Conservation (phyloP, 257 asterid species). For the Perilla frutescens region DNA sequence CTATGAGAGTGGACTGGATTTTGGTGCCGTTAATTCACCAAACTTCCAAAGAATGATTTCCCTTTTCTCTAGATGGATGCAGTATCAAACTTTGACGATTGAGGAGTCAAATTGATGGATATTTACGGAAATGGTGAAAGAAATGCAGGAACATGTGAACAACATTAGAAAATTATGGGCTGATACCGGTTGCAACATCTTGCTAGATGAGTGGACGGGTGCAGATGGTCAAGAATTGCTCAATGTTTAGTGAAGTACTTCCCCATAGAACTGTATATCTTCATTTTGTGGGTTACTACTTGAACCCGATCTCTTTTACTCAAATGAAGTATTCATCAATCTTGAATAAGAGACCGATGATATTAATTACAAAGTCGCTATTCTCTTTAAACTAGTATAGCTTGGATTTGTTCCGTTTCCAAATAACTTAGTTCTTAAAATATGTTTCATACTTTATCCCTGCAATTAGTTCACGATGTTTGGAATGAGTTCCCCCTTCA, state of each 20-base stretch:
- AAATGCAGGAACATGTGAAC: conserved; percentile 40
- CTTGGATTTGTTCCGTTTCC: too few species aligned
- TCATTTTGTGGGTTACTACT: conserved; percentile 62
- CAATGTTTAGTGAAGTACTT: conserved; percentile 47
- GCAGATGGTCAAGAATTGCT: conserved; percentile 43
- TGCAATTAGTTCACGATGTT: too few species aligned
- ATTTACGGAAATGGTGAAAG: conserved; percentile 45
- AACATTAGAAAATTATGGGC: conserved; percentile 52
- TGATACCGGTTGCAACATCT: conserved; percentile 60
- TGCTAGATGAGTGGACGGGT: conserved; percentile 67
- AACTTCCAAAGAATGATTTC: conserved; percentile 53
- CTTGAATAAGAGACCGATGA: conserved; percentile 32
- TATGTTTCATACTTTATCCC: too few species aligned
- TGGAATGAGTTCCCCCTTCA: too few species aligned
- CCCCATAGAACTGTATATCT: conserved; percentile 67
- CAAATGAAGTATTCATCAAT: conserved; percentile 42
- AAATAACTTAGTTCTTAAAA: too few species aligned
- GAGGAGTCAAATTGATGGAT: conserved; percentile 65
- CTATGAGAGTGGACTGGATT: conserved; percentile 51
- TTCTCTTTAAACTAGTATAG: too few species aligned
- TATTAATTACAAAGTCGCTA: too few species aligned
- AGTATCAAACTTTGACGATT: conserved; percentile 42
- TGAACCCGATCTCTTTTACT: conserved; percentile 62
- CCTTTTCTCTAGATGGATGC: conserved; percentile 16
- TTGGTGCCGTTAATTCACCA: conserved; percentile 39